Evolutionary conservation across 768 basidiomycete genomes (phyloP), one percentile per base, ranked within the genome.

Genomic region (Rhodocollybia butyracea): DNA sequence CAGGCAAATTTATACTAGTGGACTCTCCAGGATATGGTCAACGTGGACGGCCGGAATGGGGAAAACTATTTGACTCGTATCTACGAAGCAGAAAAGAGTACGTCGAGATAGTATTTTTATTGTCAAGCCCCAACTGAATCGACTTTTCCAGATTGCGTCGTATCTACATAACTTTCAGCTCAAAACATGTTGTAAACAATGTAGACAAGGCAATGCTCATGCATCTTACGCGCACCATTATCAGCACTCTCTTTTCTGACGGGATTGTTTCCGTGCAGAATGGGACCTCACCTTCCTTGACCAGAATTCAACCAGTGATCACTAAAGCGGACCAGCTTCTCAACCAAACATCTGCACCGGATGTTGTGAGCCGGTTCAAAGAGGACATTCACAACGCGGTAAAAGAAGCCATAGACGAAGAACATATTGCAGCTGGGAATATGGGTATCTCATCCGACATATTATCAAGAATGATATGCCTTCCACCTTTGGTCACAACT

Each of bases 11-110:
- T 8, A 64, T 90, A 21, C 69, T 92, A 3, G 89, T 93, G 10
- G 91, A 93, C 62, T 79, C 89, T 12, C 91, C 91, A 2, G 90
- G 91, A 15, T 93, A 92, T 65, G 91, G 91, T 46, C 70, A 76
- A 8, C 76, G 88, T 52, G 89, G 91, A 12, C 78, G 87, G 40
- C 76, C 77, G 31, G 87, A 89, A 68, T 92, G 89, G 89, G 89
- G 91, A 1, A 65, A 71, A 26, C 60, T 89, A 3, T 90, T 91
- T 65, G 75, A 87, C 51, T 68, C 79, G 39, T 92, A 91, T 62
- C 58, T 89, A 13, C 64, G 75, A 51, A 80, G 71, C 36, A 82
- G 89, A 17, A 68, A 79, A 62, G 74, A 84, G 89, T 91, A 60
- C 57, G 85, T 73, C 15, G 17, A 10, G n/a, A 34, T 12, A 10